These are phyloP conservation scores for Talaromyces ruber DNA, from an alignment of 495 filamentous ascomycete genomes.

Conservation along the genomic window DNA sequence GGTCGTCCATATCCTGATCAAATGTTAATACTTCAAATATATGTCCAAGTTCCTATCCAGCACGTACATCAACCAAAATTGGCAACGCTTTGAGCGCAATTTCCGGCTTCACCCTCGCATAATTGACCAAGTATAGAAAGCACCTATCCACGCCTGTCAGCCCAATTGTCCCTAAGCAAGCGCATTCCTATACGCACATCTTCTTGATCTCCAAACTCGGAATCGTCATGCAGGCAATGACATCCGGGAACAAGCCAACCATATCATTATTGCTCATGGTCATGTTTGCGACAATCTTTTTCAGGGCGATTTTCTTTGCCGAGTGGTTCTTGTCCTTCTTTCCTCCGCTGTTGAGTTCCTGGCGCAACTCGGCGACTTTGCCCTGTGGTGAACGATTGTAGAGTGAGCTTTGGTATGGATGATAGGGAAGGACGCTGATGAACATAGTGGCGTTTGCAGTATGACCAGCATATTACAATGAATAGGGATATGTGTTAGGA, in stretches of 20 bases:
- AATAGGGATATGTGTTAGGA: background rate
- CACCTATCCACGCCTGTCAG: constrained; percentile 54
- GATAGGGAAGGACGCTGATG: constrained; percentile 23
- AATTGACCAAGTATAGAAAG: constrained; percentile 96
- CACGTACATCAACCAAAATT: constrained; percentile 67
- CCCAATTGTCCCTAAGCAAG: background rate
- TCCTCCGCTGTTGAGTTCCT: constrained; percentile 85
- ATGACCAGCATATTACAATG: background rate
- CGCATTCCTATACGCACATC: constrained; percentile 55
- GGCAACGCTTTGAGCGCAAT: constrained; percentile 90
- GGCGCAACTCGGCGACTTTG: constrained; percentile 95
- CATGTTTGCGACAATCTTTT: constrained; percentile 99
- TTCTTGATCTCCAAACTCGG: constrained; percentile 98
- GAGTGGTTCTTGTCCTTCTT: constrained; percentile 98
- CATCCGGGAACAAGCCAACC: constrained; percentile 92
- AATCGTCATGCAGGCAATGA: constrained; percentile 90
- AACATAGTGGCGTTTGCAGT: constrained; percentile 18
- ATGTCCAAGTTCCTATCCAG: background rate
- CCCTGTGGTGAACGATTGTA: constrained; percentile 56
- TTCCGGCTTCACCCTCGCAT: constrained; percentile 89
- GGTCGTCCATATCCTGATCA: constrained; percentile 82
- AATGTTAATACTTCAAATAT: background rate
- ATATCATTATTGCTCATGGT: constrained; percentile 99
- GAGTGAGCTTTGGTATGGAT: constrained; percentile 25
- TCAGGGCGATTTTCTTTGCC: constrained; percentile 95